Evolutionary conservation across 75 land plant genomes (phyloP), one percentile per base, ranked within the genome.

Genomic region (Selaginella moellendorffii): DNA sequence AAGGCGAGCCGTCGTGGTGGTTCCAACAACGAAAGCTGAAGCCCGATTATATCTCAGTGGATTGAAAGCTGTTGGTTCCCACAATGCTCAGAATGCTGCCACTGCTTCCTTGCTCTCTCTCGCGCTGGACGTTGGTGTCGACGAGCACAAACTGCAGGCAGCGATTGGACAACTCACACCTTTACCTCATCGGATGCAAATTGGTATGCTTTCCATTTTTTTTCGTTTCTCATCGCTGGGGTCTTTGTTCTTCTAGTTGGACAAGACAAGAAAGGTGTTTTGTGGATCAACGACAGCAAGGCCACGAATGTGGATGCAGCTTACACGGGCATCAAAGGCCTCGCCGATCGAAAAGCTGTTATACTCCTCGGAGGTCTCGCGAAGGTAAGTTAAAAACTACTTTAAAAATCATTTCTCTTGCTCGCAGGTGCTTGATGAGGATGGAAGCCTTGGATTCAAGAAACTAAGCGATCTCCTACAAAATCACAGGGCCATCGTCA

Each of bases 231-330:
- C 24, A 56, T 9, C 22, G 18, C 19, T 20, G 5, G 20, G 22
- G 60, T 56, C 60, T 8, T 20, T 10, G 19, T 24, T 24, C 2
- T 54, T 21, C 30, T 73, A 83, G 86, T 83, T 30, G 46, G 52
- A 52, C 61, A 27, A 30, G 83, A 83, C 64, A 31, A 65, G 17
- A 17, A 70, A 10, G 78, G 77, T 25, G 53, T 81, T 10, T 26
- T 69, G 21, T 83, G 86, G 86, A 68, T 83, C 54, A 77, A 83
- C 69, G 86, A 83, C 62, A 81, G 86, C 63, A 83, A 83, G 71
- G 86, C 86, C 65, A 83, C 86, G 52, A 83, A 83, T 67, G 75
- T 83, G 8, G 81, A 83, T 29, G 78, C 86, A 52, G 74, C 86
- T 29, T 76, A 70, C 53, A 62, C 68, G 14, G 86, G 83, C 58